Conservation (phyloP, 371 early-diverging fungal species). For the Mortierella sp. region DNA sequence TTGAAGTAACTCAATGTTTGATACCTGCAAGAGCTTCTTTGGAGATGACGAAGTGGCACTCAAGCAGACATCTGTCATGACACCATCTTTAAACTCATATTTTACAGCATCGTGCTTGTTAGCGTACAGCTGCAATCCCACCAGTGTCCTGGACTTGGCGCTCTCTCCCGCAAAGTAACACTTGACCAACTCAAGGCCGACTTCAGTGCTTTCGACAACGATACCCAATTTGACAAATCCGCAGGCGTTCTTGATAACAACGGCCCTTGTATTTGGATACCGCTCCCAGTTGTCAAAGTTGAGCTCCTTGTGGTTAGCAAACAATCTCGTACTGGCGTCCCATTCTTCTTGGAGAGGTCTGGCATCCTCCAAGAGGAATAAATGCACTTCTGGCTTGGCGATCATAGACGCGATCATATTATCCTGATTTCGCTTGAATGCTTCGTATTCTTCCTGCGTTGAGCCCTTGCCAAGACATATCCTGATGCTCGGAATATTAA, state of each 20-base stretch:
- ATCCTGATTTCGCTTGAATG: not conserved
- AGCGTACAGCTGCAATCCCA: not conserved
- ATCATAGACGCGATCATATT: not conserved
- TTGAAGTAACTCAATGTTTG: slow-evolving; percentile 11
- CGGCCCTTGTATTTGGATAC: slow-evolving; percentile 1
- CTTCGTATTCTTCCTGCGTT: not conserved
- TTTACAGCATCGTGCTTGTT: slow-evolving; percentile 2
- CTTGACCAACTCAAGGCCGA: slow-evolving; percentile 1
- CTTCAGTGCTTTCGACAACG: slow-evolving; percentile 3
- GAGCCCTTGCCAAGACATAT: slow-evolving; percentile 10
- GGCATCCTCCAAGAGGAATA: slow-evolving; percentile 5
- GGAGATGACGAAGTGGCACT: slow-evolving; percentile 2
- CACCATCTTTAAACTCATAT: not conserved
- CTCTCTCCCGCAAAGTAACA: not conserved
- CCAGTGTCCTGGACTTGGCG: not conserved
- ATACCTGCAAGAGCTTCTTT: slow-evolving; percentile 11
- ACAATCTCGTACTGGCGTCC: slow-evolving; percentile 2
- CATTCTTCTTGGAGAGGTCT: not conserved
- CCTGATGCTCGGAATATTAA: slow-evolving; percentile 9
- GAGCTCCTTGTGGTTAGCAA: not conserved
- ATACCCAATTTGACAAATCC: not conserved
- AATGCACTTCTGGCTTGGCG: not conserved
- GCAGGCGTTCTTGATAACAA: not conserved
- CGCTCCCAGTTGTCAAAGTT: slow-evolving; percentile 11
- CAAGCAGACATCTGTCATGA: not conserved